Evolutionary conservation across 441 rosid genomes (phyloP).

Genomic region (Eutrema salsugineum): DNA sequence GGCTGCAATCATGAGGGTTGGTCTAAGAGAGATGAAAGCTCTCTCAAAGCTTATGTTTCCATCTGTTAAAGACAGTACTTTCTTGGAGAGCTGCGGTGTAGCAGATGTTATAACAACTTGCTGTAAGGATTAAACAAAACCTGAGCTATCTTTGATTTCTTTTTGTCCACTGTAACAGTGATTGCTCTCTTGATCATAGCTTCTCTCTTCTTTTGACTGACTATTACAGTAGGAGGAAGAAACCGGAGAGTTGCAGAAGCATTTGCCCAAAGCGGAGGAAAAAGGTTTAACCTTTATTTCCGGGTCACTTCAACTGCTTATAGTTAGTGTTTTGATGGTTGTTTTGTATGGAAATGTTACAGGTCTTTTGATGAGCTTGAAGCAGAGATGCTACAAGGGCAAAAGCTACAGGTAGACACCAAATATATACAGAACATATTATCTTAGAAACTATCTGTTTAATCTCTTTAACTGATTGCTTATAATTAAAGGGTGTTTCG

Average conservation of each 20-base stretch:
- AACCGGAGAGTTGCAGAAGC: slow-evolving; percentile 95
- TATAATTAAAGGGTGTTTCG: slow-evolving; percentile 76
- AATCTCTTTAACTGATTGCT: neutral
- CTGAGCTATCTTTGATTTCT: neutral
- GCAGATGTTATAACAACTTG: slow-evolving; percentile 97
- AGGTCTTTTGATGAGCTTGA: slow-evolving; percentile 98
- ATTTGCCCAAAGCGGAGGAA: slow-evolving; percentile 75
- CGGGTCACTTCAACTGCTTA: neutral
- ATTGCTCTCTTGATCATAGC: neutral
- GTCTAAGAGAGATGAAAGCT: slow-evolving; percentile 87
- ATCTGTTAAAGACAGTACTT: slow-evolving; percentile 85
- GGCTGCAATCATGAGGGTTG: slow-evolving; percentile 99
- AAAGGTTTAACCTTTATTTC: slow-evolving; percentile 48
- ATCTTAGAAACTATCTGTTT: neutral
- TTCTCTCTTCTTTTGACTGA: neutral
- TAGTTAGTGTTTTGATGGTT: slow-evolving; percentile 2
- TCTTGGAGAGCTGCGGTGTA: slow-evolving; percentile 96
- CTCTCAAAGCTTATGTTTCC: slow-evolving; percentile 84
- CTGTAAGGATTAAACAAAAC: slow-evolving; percentile 50
- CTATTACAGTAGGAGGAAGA: slow-evolving; percentile 88
- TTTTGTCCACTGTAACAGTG: neutral
- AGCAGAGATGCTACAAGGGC: slow-evolving; percentile 93
- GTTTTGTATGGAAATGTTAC: slow-evolving; percentile 19
- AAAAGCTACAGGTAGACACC: slow-evolving; percentile 77
- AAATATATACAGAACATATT: neutral